A percentile compares a stretch with the other conserved stretches of the same genome.
These are phyloP conservation scores for Crithidia mellificae DNA, from an alignment of 208 protist species.

Conservation along the genomic window DNA sequence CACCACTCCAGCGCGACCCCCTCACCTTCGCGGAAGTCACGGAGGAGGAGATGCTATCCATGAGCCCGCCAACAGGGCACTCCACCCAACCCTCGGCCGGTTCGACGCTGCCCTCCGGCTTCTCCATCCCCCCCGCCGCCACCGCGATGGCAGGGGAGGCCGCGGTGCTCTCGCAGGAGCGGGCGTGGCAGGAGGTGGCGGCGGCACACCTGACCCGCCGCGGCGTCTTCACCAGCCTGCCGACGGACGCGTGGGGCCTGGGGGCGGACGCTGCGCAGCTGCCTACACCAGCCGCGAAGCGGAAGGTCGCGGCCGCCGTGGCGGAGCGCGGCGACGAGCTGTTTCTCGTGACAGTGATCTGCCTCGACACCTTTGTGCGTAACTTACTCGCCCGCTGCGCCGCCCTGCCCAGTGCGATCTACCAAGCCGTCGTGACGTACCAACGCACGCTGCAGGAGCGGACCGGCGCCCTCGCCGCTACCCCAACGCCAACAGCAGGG, in stretches of 20 bases:
- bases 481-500: too few relatives aligned
- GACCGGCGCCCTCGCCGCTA: too few relatives aligned
- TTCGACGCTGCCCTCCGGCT: not conserved
- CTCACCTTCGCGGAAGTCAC: not conserved
- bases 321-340: slow-evolving; percentile 12
- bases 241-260: not conserved
- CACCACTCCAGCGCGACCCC: not conserved
- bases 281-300: not conserved
- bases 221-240: not conserved
- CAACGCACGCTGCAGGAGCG: too few relatives aligned
- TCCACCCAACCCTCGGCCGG: not conserved
- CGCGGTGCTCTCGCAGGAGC: not conserved
- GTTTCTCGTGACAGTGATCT: slow-evolving; percentile 6
- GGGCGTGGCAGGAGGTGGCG: slow-evolving; percentile 1
- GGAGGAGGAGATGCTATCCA: not conserved
- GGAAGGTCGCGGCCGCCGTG: slow-evolving; percentile 3
- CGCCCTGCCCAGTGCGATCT: not conserved
- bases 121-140: too few relatives aligned
- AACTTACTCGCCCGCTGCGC: slow-evolving; percentile 8
- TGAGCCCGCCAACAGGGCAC: not conserved
- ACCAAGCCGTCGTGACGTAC: slow-evolving; percentile 1
- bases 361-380: slow-evolving; percentile 6
- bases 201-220: not conserved
- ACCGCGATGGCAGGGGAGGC: not conserved
- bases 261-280: not conserved